Percentiles rank a stretch among this genome's conserved stretches.
These are phyloP conservation scores for Naganishia vaughanmartiniae DNA, from an alignment of 768 basidiomycete species.

Conservation along the genomic window DNA sequence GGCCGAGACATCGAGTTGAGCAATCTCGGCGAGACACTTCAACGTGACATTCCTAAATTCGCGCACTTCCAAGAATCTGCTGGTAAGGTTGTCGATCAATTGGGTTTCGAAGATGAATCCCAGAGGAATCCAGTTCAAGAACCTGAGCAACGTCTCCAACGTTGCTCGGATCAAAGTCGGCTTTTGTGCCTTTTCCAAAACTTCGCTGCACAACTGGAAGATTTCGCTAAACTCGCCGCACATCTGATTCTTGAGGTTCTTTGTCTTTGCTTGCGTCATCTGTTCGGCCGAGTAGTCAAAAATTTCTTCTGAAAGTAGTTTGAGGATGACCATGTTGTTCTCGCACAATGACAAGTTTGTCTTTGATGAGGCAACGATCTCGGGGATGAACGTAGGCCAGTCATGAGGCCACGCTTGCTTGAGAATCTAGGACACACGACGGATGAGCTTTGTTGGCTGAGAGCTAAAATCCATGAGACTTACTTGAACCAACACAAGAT, in stretches of 20 bases:
- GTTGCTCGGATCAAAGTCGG: slow-evolving; percentile 89
- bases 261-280: slow-evolving; percentile 96
- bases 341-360: slow-evolving; percentile 94
- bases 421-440: slow-evolving; percentile 64
- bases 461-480: slow-evolving; percentile 35
- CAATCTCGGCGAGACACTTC: slow-evolving; percentile 95
- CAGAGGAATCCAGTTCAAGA: slow-evolving; percentile 98
- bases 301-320: slow-evolving; percentile 95
- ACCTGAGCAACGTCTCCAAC: slow-evolving; percentile 87
- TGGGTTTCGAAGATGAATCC: slow-evolving; percentile 99
- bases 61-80: slow-evolving; percentile 88
- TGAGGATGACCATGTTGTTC: slow-evolving; percentile 99
- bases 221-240: slow-evolving; percentile 95
- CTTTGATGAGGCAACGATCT: slow-evolving; percentile 95
- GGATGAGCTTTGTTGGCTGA: not conserved
- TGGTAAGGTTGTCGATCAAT: slow-evolving; percentile 88
- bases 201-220: slow-evolving; percentile 95
- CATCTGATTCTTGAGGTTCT: slow-evolving; percentile 96
- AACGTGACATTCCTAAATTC: slow-evolving; percentile 97
- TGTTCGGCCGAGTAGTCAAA: slow-evolving; percentile 98
- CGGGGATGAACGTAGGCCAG: slow-evolving; percentile 96
- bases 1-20: slow-evolving; percentile 84
- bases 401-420: slow-evolving; percentile 99
- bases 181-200: slow-evolving; percentile 95
- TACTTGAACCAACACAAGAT: slow-evolving; percentile 91